Evolutionary conservation across 2,329 filamentous ascomycete genomes (phyloP).

Genomic region (Uncinocarpus reesii): DNA sequence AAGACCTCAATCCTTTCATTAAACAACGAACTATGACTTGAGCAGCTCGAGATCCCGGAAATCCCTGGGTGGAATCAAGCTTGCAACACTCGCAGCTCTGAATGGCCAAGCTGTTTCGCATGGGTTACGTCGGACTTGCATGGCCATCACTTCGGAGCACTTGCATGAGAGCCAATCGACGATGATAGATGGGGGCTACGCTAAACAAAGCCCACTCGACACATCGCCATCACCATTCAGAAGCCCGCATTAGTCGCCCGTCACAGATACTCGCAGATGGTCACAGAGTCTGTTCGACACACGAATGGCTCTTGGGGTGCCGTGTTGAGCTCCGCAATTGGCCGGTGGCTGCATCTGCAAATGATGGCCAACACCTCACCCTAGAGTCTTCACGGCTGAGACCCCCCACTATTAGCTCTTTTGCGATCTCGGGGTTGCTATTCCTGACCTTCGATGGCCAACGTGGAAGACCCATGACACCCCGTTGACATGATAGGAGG

Average conservation of each 20-base stretch:
- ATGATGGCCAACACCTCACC: conserved; percentile 2
- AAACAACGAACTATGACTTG: background rate
- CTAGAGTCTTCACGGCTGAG: background rate
- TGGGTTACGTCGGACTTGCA: conserved; percentile 7
- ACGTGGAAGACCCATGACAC: conserved; percentile 1
- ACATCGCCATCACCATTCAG: conserved; percentile 6
- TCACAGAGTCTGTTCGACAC: conserved; percentile 4
- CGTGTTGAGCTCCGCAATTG: conserved; percentile 6
- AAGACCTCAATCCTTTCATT: conserved; percentile 5
- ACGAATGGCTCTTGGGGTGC: background rate
- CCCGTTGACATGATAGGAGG: background rate
- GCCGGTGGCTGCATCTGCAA: background rate
- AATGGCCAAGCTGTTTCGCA: conserved; percentile 5
- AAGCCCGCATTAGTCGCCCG: conserved; percentile 6
- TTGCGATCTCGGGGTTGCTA: background rate
- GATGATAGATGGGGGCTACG: background rate
- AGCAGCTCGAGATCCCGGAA: background rate
- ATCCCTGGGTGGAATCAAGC: background rate
- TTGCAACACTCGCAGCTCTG: background rate
- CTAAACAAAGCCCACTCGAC: conserved; percentile 7
- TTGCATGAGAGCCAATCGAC: conserved; percentile 9
- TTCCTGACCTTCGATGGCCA: background rate
- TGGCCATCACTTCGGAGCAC: background rate
- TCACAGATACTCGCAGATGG: conserved; percentile 1
- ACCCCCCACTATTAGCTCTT: background rate